A percentile compares a stretch with the other conserved stretches of the same genome.
phyloP scores from a whole-genome alignment of 192 early-diverging fungal species.

The Haplosporangium gracile region DNA sequence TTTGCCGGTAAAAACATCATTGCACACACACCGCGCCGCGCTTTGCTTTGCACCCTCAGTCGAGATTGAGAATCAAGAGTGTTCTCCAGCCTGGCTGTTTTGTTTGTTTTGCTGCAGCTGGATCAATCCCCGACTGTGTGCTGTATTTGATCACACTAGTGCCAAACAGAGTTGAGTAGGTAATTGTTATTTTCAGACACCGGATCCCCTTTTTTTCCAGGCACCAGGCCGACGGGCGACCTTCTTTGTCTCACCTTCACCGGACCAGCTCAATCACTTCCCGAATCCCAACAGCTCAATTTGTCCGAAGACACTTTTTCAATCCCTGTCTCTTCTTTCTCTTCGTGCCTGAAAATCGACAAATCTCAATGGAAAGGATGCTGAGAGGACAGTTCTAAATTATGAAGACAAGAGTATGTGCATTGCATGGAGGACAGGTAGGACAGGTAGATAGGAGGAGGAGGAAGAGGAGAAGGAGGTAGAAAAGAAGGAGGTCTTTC shows the following conservation, averaged over 20 bases:
- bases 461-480: too few relatives aligned
- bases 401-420: background rate
- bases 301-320: background rate
- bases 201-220: background rate
- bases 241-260: constrained; percentile 6
- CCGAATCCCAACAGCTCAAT: too few relatives aligned
- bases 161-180: too few relatives aligned
- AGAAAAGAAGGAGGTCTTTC: background rate
- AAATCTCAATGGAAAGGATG: background rate
- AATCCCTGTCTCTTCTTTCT: background rate
- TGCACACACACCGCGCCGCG: too few relatives aligned
- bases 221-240: background rate
- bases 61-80: too few relatives aligned
- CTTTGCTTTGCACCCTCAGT: too few relatives aligned
- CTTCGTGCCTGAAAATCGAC: background rate
- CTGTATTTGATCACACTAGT: too few relatives aligned
- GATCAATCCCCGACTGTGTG: background rate
- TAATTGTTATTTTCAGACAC: too few relatives aligned
- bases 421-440: background rate
- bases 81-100: background rate
- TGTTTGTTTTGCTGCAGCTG: background rate
- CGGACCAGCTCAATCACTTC: too few relatives aligned
- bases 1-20: too few relatives aligned
- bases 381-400: background rate
- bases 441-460: too few relatives aligned